phyloP scores from a whole-genome alignment of 805 yeast genomes.

The Komagataella populi region DNA sequence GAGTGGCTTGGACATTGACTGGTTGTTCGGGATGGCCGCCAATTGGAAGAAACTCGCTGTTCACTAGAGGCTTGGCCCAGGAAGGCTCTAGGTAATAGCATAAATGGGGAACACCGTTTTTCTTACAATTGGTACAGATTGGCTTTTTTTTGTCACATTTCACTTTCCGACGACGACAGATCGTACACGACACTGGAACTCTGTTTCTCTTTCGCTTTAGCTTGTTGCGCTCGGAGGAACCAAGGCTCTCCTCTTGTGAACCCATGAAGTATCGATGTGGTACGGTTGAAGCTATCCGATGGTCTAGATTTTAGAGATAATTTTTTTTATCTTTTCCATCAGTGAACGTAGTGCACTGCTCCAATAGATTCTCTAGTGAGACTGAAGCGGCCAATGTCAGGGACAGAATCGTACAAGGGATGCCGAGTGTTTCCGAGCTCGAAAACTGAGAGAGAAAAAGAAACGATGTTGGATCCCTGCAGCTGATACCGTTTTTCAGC shows the following conservation, averaged over 20 bases:
- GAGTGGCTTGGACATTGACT: background rate
- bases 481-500: background rate
- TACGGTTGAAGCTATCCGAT: background rate
- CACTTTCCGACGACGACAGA: constrained; percentile 24
- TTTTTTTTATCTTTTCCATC: background rate
- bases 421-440: background rate
- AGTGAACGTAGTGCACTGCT: background rate
- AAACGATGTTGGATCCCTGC: background rate
- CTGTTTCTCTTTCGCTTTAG: constrained; percentile 5
- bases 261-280: background rate
- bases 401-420: background rate
- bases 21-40: background rate
- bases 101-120: constrained; percentile 43
- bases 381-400: background rate
- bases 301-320: background rate
- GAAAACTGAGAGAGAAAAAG: background rate
- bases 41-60: constrained; percentile 12
- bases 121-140: constrained; percentile 40
- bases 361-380: background rate
- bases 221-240: background rate
- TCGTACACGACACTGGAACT: constrained; percentile 25
- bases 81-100: constrained; percentile 45
- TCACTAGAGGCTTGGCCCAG: constrained; percentile 37
- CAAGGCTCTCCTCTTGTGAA: background rate
- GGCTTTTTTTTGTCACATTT: constrained; percentile 33